Evolutionary conservation across 164 flowering plant species (phyloP).

Genomic region (Echeveria elegans): DNA sequence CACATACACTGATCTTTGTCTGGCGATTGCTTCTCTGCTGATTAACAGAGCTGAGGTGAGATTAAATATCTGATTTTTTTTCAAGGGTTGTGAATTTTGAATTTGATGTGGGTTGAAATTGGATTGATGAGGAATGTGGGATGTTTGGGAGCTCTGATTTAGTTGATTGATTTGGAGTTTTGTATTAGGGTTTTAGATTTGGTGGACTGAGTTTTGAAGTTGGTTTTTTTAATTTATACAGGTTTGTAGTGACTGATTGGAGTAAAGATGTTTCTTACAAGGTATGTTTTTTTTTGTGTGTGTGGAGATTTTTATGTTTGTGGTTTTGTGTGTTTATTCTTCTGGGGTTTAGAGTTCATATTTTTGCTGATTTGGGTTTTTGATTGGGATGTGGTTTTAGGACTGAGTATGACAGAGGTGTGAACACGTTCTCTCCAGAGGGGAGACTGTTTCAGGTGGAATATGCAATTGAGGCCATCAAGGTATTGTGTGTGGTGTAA

Average conservation of each 20-base stretch:
- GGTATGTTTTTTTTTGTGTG: conserved; percentile 19
- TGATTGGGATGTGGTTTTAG: conserved; percentile 19
- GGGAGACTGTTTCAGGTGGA: conserved; percentile 94
- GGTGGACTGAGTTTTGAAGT: background rate
- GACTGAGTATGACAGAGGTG: conserved; percentile 99
- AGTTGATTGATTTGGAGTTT: background rate
- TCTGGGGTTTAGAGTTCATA: background rate
- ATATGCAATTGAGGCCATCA: conserved; percentile 96
- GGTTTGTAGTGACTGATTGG: background rate
- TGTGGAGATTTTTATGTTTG: too few species aligned
- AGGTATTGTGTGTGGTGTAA: conserved; percentile 31
- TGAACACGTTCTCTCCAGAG: conserved; percentile 97
- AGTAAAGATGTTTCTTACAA: conserved; percentile 48
- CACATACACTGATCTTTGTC: background rate
- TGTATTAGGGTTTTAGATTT: background rate
- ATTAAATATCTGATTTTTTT: background rate
- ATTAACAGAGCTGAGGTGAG: background rate
- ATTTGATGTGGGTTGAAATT: background rate
- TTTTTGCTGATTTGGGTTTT: background rate
- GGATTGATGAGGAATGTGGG: background rate
- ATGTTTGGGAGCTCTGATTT: background rate
- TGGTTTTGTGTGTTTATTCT: background rate
- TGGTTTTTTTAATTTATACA: background rate
- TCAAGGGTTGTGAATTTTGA: background rate
- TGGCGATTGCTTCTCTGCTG: background rate